Base-by-base conservation (phyloP, 2,329 filamentous ascomycete species). In the Pseudomassariella vexata region DNA sequence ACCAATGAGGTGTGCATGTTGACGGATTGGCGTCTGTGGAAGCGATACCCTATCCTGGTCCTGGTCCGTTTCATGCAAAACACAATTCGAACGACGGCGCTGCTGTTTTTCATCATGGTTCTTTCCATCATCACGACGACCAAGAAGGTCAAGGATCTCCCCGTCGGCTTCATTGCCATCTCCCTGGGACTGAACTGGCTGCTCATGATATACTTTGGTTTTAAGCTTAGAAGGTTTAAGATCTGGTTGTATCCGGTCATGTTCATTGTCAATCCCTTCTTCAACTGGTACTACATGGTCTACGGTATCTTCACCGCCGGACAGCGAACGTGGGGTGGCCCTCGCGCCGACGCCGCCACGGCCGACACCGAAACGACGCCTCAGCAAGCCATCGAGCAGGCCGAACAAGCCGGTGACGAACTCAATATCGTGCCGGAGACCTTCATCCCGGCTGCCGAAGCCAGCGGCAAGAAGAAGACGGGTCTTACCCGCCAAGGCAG, bases 1-100 rank as follows among this genome's bases (percentile, higher is more conserved):
- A 95, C 90, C 11, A 98, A 98, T 57, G 90, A 96, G 57, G 90
- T 88, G 6, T 95, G 89, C 63, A 95, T 96, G 92, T 68, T 98
- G 63, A 96, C 92, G 2, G 90, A 96, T 60, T 79, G 85, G 59
- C 79, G 92, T 37, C 70, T 96, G 18, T 96, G 90, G 90, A 84
- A 76, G 56, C 76, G 86, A 31, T 96, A 96, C 57, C 88, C 92
- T 0, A 70, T 95, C 32, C 70, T 98, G 25, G 80, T 89, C 30
- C 50, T 94, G 22, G 82, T 96, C 24, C 80, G 90, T 22, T 92
- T 96, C 57, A 86, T 92, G 75, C 89, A 95, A 50, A 94, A 95
- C 63, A 95, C 89, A 1, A 95, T 96, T 48, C 78, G 92, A 38
- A 96, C 90, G 3, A 98, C 90, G 1, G 87, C 89, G 0, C 66